Evolutionary conservation across 495 filamentous ascomycete species (phyloP), one percentile per base, ranked within the genome.

Genomic region (Penicillium subrubescens): DNA sequence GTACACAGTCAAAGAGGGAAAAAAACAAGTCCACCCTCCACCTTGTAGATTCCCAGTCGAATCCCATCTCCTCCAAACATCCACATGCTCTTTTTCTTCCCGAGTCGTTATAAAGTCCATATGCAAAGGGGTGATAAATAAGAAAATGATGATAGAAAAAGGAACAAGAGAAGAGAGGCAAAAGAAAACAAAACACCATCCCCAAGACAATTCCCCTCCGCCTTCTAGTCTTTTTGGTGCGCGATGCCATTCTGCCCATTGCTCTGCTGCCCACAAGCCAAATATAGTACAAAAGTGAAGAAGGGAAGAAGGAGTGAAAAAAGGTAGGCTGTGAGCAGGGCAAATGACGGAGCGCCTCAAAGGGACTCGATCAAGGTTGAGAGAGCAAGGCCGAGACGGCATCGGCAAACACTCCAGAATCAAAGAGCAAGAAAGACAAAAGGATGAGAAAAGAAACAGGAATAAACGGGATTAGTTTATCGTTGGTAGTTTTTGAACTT

Each of bases 151-250:
- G 29, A 55, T 35, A 29, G 8, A 15, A 27, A 55, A 35, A 35
- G 33, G 21, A 39, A 25, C 6, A 35, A 56, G 31, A 56, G 53
- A 56, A 29, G 25, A 56, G 53, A 39, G 53, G 7, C 11, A 39
- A 39, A 65, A 65, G 64, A 41, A 54, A 62, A 56, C 62, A 63
- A 34, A 64, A 64, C 58, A 37, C 35, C 57, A 48, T 31, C 61
- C 52, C 58, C 31, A 8, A 60, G 64, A 57, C 43, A 60, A 63
- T 64, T 62, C 57, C 53, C 56, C 59, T 62, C 66, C 69, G 60
- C 67, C 67, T 64, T 73, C 71, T 73, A 73, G 66, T 69, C 67
- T 70, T 73, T 71, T 73, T 67, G 71, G 67, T 68, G 67, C 63
- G 60, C 60, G 44, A 60, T 58, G 60, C 48, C 65, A n/a, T 62